Base-by-base conservation (phyloP, 495 filamentous ascomycete species). In the Neurospora sp. region DNA sequence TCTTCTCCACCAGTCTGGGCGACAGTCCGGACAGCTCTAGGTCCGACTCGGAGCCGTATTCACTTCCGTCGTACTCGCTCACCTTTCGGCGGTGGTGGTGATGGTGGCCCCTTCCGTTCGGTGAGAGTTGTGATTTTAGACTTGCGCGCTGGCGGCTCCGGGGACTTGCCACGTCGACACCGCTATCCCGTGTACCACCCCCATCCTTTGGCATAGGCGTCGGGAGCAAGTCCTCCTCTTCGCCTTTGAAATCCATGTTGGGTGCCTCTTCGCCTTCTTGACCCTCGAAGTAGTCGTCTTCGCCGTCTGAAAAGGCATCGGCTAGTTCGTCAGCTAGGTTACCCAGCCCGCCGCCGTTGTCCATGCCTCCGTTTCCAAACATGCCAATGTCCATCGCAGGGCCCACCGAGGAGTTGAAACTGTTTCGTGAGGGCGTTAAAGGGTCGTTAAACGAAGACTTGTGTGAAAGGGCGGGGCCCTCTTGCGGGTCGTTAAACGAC, bases 241-340 rank as follows among this genome's bases (percentile, higher is more conserved):
- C 65, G 40, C 68, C 40, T 45, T 78, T 74, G 9, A 79, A 72
- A 68, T 70, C 81, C 76, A 78, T 82, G 71, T 75, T 79, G 20
- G 76, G 74, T 9, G 78, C 71, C n/a, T 70, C 76, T 35, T 73
- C 78, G 38, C 84, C 83, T 16, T 76, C 82, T n/a, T 84, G 83
- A 10, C 80, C 80, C 4, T 83, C 86, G 9, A 90, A 90, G 59
- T 90, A 90, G 65, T 89, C 85, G 31, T 85, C 85, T 38, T 87
- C 85, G 16, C 78, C 84, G 69, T 87, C 87, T 16, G 85, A 88
- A 74, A 88, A 86, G 10, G 86, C 85, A 71, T 88, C 89, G 18
- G 88, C 89, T 37, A 92, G 82, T 76, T 96, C 93, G 75, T 97
- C 94, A 14, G 94, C 93, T 20, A 98, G 83, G 74, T 92, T 96